Evolutionary conservation across 2,329 filamentous ascomycete species (phyloP), one percentile per base, ranked within the genome.

Genomic region (Trichoderma sp.): DNA sequence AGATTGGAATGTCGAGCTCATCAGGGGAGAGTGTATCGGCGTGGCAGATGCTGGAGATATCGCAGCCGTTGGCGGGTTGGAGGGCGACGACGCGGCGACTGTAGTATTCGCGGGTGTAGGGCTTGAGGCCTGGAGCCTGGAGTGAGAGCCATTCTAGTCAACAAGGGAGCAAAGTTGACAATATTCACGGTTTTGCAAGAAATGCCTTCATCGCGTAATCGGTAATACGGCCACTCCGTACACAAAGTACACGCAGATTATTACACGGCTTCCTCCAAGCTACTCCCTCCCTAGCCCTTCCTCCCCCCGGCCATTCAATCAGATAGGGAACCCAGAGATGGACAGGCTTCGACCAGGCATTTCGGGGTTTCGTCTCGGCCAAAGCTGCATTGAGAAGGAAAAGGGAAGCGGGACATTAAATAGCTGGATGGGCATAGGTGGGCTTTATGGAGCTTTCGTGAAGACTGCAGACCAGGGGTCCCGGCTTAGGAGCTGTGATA

Each of bases 41-140:
- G 84, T 91, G 6, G 88, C 89, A 26, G 89, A 91, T 73, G 82
- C 88, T 1, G 88, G 87, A 4, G 87, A 85, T 65, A 69, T 90
- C 36, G 85, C 82, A 73, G 75, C 83, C 30, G 74, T 87, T 30
- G 59, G 58, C n/a, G 47, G 43, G n/a, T 17, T 47, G 34, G 20
- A 75, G 73, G 1, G 68, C 55, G 0, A 70, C 70, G 5, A 69
- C 70, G 5, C 68, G 72, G 20, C 39, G 11, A 80, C 74, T 28
- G 64, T 85, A 20, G 76, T 86, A 68, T 78, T 86, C 2, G 84
- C 80, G 2, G 85, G 85, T 3, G 83, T 86, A 26, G 85, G 85
- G 1, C 77, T 86, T 75, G 85, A 87, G 77, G 74, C 82, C 12
- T 86, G 85, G 85, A 68, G 65, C 47, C 59, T 69, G n/a, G 13